Conservation (phyloP, 495 filamentous ascomycete species). For the Xylaria grammica region DNA sequence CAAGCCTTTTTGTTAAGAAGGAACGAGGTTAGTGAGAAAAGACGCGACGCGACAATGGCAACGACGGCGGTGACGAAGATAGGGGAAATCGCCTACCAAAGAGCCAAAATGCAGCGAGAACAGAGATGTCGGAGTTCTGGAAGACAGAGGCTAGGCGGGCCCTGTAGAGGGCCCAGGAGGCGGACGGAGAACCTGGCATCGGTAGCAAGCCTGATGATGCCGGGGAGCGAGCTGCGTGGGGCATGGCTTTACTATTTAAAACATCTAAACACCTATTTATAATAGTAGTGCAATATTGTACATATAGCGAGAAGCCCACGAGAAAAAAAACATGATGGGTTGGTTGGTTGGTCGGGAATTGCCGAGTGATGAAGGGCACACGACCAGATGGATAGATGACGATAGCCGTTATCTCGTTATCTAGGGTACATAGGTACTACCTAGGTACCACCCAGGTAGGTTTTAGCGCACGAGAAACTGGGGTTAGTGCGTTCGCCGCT, state of each 20-base stretch:
- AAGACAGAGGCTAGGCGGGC: conserved; percentile 68
- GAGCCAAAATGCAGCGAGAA: conserved; percentile 87
- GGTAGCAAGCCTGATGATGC: conserved; percentile 62
- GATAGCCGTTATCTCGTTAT: no score
- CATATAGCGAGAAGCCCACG: not conserved
- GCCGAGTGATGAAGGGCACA: no score
- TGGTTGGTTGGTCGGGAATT: no score
- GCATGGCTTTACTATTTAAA: not conserved
- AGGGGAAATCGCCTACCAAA: conserved; percentile 67
- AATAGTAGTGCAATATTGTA: no score
- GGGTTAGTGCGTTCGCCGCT: no score
- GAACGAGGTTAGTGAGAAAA: not conserved
- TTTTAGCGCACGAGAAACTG: no score
- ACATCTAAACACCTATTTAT: not conserved
- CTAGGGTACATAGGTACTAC: no score
- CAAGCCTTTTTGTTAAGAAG: conserved; percentile 62
- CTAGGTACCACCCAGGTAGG: no score
- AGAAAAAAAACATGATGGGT: not conserved
- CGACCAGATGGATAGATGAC: no score
- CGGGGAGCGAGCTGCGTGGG: conserved; percentile 35
- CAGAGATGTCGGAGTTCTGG: conserved; percentile 69
- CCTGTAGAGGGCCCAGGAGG: conserved; percentile 73
- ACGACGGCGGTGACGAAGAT: not conserved
- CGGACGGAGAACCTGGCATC: conserved; percentile 73
- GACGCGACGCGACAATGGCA: conserved; percentile 3